These are phyloP conservation scores for Amanita fuliginea DNA, from an alignment of 768 basidiomycete genomes.

Conservation along the genomic window DNA sequence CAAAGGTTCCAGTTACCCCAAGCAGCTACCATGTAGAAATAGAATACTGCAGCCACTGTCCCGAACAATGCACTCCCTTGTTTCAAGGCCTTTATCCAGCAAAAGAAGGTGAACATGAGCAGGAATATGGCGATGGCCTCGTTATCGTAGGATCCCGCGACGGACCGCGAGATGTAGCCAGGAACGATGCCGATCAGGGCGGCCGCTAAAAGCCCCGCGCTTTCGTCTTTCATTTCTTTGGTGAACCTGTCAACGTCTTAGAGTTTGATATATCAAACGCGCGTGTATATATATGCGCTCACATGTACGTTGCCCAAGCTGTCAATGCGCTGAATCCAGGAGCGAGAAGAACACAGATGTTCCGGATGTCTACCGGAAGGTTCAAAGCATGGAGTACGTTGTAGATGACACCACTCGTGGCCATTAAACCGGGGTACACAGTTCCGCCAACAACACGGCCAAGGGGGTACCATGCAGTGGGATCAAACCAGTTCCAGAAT, in stretches of 20 bases:
- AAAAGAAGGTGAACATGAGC: constrained; percentile 97
- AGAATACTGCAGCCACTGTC: constrained; percentile 86
- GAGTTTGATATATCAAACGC: background rate
- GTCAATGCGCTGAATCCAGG: constrained; percentile 96
- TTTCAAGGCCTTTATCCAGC: constrained; percentile 95
- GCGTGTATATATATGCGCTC: constrained; percentile 15
- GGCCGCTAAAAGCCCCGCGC: constrained; percentile 93
- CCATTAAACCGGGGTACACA: constrained; percentile 97
- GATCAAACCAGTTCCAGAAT: constrained; percentile 99
- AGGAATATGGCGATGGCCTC: constrained; percentile 99
- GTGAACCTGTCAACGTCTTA: constrained; percentile 58
- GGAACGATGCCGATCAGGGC: constrained; percentile 98
- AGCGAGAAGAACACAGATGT: constrained; percentile 93
- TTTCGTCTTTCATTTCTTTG: constrained; percentile 90
- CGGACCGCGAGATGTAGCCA: constrained; percentile 97
- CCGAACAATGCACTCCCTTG: constrained; percentile 89
- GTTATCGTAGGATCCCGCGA: constrained; percentile 98
- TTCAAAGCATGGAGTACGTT: constrained; percentile 79
- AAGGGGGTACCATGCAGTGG: constrained; percentile 98
- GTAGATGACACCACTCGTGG: constrained; percentile 95
- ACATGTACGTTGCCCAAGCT: constrained; percentile 96
- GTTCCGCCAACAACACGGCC: constrained; percentile 98
- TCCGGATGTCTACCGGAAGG: constrained; percentile 94
- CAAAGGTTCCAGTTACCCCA: constrained; percentile 58
- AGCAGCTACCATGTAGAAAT: constrained; percentile 99